phyloP scores from a whole-genome alignment of 2,329 filamentous ascomycete species.

The Ascochyta pisi region DNA sequence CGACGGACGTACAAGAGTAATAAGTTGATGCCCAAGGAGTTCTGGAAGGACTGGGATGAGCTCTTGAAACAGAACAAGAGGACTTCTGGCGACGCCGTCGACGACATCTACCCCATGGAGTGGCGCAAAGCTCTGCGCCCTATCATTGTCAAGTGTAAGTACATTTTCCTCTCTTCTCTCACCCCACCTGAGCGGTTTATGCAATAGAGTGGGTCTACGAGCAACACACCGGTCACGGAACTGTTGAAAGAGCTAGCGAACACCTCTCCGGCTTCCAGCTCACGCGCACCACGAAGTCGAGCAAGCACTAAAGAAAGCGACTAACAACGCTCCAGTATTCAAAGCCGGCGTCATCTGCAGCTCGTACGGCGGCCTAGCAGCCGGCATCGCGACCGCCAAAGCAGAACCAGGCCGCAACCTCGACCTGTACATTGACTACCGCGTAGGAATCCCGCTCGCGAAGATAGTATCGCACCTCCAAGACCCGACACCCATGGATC shows the following conservation, averaged over 20 bases:
- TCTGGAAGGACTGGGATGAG: slow-evolving; percentile 50
- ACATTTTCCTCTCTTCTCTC: slow-evolving; percentile 1
- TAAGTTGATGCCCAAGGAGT: slow-evolving; percentile 45
- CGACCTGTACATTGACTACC: slow-evolving; percentile 57
- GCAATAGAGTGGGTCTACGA: neutral
- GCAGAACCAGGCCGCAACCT: slow-evolving; percentile 47
- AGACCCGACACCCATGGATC: slow-evolving; percentile 45
- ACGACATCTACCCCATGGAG: slow-evolving; percentile 45
- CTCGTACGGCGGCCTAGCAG: slow-evolving; percentile 35
- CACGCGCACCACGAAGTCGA: neutral
- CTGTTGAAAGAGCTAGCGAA: slow-evolving; percentile 5
- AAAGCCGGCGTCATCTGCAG: slow-evolving; percentile 54
- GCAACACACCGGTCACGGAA: neutral
- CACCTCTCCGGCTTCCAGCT: slow-evolving; percentile 2
- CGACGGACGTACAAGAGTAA: slow-evolving; percentile 49
- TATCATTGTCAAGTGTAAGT: slow-evolving; percentile 50
- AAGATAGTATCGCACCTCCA: slow-evolving; percentile 36
- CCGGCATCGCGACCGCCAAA: slow-evolving; percentile 50
- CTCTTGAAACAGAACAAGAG: slow-evolving; percentile 26
- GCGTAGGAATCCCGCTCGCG: slow-evolving; percentile 26
- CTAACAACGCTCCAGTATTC: slow-evolving; percentile 47
- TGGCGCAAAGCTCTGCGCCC: slow-evolving; percentile 53
- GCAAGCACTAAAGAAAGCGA: neutral
- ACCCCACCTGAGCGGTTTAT: neutral
- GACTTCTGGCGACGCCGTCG: slow-evolving; percentile 11